phyloP scores from a whole-genome alignment of 2,329 filamentous ascomycete species.

The Parafenestella ontariensis region DNA sequence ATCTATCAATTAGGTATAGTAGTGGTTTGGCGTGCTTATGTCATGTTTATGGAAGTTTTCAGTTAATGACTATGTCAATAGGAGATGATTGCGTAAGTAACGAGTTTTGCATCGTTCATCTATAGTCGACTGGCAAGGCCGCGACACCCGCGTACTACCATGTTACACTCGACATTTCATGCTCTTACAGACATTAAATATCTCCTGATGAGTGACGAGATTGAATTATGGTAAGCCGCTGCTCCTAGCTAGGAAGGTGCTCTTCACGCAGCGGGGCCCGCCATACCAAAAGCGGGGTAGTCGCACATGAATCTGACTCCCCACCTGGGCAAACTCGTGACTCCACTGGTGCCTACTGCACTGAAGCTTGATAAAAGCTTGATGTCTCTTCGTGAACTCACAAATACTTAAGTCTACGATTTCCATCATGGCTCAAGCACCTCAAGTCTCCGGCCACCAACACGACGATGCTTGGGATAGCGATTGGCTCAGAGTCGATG shows the following conservation, averaged over 20 bases:
- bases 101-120: too few species aligned
- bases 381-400: background rate
- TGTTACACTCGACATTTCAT: too few species aligned
- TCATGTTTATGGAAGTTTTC: too few species aligned
- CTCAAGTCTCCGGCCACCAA: conserved; percentile 31
- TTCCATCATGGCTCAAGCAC: conserved; percentile 17
- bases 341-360: background rate
- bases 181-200: too few species aligned
- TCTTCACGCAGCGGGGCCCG: conserved; percentile 7
- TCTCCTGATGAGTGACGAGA: background rate
- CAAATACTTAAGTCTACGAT: background rate
- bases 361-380: background rate
- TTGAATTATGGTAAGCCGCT: background rate
- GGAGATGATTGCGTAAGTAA: too few species aligned
- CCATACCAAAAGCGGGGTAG: conserved; percentile 19
- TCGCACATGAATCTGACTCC: background rate
- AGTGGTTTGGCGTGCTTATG: too few species aligned
- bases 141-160: too few species aligned
- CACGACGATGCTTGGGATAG: conserved; percentile 46
- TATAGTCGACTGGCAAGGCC: too few species aligned
- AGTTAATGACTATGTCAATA: too few species aligned
- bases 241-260: conserved; percentile 8
- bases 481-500: conserved; percentile 42
- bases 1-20: too few species aligned
- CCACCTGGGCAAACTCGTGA: background rate